Conservation (phyloP, 2,329 filamentous ascomycete genomes). For the Paraconiothyrium brasiliense region DNA sequence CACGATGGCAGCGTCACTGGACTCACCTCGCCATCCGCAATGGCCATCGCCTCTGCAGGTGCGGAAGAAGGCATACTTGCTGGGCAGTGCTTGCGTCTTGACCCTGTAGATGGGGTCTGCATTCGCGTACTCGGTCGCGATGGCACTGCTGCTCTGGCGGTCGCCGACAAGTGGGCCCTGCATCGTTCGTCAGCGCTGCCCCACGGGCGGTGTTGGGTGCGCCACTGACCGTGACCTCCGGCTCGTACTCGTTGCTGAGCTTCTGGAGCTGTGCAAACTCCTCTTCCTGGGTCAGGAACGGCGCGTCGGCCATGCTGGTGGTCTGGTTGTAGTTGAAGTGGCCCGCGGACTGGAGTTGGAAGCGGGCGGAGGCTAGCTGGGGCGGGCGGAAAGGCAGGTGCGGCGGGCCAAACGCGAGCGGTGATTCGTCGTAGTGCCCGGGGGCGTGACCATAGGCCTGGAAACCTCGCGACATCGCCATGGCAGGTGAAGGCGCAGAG, state of each 20-base stretch:
- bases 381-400: constrained; percentile 51
- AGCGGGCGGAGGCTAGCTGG: constrained; percentile 48
- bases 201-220: constrained; percentile 18
- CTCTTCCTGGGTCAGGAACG: constrained; percentile 56
- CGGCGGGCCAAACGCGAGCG: constrained; percentile 38
- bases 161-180: constrained; percentile 86
- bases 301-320: constrained; percentile 50
- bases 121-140: constrained; percentile 86
- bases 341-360: constrained; percentile 40
- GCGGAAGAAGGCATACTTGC: constrained; percentile 87
- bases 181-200: constrained; percentile 30
- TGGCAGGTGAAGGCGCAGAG: constrained; percentile 23
- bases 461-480: constrained; percentile 16
- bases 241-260: constrained; percentile 68
- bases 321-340: constrained; percentile 40
- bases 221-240: constrained; percentile 63
- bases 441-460: constrained; percentile 33
- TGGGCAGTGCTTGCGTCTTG: constrained; percentile 85
- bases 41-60: constrained; percentile 92
- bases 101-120: constrained; percentile 85
- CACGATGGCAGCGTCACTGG: constrained; percentile 6
- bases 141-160: constrained; percentile 77
- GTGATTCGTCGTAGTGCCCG: constrained; percentile 38
- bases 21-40: constrained; percentile 95
- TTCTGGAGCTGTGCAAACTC: constrained; percentile 70